Percentiles rank a stretch among this genome's conserved stretches.
These are phyloP conservation scores for Dactylella cylindrospora DNA, from an alignment of 2,329 filamentous ascomycete genomes.

Conservation along the genomic window DNA sequence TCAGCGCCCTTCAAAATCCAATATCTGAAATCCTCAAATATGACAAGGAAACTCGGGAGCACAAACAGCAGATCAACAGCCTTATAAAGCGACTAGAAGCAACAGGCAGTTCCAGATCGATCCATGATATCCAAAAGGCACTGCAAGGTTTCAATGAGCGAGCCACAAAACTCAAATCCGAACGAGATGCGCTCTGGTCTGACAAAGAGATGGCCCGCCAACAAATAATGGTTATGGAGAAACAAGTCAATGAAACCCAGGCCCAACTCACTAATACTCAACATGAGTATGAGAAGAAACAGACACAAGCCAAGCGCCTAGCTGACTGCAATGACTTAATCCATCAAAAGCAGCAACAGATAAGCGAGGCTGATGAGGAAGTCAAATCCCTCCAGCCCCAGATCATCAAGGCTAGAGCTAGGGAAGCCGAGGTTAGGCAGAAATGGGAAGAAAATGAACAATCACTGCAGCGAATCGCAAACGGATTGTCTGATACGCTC, in stretches of 20 bases:
- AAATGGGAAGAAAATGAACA: slow-evolving; percentile 73
- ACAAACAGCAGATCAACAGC: slow-evolving; percentile 72
- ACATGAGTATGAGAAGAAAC: slow-evolving; percentile 78
- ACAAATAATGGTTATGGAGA: slow-evolving; percentile 43
- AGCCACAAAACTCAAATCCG: slow-evolving; percentile 67
- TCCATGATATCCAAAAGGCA: slow-evolving; percentile 81
- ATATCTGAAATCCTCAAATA: slow-evolving; percentile 74
- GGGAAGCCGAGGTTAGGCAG: slow-evolving; percentile 73
- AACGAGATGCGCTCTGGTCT: slow-evolving; percentile 71
- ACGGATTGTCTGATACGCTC: slow-evolving; percentile 70
- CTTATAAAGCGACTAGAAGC: slow-evolving; percentile 75
- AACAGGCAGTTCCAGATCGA: slow-evolving; percentile 65
- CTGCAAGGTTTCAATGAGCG: slow-evolving; percentile 65
- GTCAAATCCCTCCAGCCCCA: slow-evolving; percentile 73
- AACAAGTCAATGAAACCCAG: slow-evolving; percentile 63
- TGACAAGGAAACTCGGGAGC: slow-evolving; percentile 68
- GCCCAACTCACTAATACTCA: slow-evolving; percentile 70
- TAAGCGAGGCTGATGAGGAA: slow-evolving; percentile 69
- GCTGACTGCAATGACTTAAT: slow-evolving; percentile 27
- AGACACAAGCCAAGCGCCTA: slow-evolving; percentile 29
- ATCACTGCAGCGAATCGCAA: slow-evolving; percentile 69
- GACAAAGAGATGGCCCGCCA: slow-evolving; percentile 57
- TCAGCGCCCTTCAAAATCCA: slow-evolving; percentile 74
- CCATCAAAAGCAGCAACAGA: slow-evolving; percentile 43
- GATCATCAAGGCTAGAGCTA: slow-evolving; percentile 72